Evolutionary conservation across 805 yeast species (phyloP).

Genomic region (Candida easanensis): DNA sequence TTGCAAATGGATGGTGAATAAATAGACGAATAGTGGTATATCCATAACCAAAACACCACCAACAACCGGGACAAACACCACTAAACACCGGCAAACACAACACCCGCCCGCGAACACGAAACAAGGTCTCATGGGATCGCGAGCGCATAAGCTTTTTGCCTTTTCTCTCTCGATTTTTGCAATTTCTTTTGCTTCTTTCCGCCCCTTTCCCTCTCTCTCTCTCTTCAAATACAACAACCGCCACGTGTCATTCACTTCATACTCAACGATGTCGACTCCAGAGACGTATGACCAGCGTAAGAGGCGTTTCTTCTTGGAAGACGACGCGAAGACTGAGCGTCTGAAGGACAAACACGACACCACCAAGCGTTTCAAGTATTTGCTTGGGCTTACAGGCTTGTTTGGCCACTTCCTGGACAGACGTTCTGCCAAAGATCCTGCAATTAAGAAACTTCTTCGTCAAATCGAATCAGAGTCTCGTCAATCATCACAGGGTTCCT

Average conservation of each 20-base stretch:
- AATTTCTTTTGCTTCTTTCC: not conserved
- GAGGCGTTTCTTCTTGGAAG: constrained; percentile 45
- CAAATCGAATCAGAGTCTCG: constrained; percentile 51
- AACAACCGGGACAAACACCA: no score
- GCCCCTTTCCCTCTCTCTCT: not conserved
- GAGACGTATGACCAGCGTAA: constrained; percentile 40
- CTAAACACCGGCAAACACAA: not conserved
- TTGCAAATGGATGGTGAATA: no score
- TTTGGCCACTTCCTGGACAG: constrained; percentile 86
- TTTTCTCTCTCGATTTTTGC: constrained; percentile 4
- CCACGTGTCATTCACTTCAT: no score
- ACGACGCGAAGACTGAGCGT: constrained; percentile 58
- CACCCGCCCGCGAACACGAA: not conserved
- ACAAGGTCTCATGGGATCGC: not conserved
- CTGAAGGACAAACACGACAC: constrained; percentile 61
- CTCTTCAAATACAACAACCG: not conserved
- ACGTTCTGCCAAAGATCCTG: constrained; percentile 74
- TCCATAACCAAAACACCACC: no score
- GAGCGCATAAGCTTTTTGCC: constrained; percentile 3
- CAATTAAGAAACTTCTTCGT: constrained; percentile 58
- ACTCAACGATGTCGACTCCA: not conserved
- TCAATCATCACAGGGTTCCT: constrained; percentile 4
- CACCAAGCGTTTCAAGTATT: constrained; percentile 73
- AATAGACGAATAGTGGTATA: no score
- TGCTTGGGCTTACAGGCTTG: constrained; percentile 78